phyloP scores from a whole-genome alignment of 495 filamentous ascomycete genomes.

The Podospora tetraspora region DNA sequence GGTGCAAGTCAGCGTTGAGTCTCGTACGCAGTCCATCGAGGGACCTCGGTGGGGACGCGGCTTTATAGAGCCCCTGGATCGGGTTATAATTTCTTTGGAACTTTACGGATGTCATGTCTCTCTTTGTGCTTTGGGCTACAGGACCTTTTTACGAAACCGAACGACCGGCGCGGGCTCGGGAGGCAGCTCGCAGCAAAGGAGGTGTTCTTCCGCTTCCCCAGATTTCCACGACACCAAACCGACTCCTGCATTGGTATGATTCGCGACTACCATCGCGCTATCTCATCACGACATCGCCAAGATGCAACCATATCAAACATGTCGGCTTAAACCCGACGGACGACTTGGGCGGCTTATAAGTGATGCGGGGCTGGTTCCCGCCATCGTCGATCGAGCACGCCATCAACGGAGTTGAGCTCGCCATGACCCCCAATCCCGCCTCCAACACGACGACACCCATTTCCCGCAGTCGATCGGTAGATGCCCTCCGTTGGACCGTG shows the following conservation, averaged over 20 bases:
- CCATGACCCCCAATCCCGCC: conserved; percentile 12
- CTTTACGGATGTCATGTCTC: background rate
- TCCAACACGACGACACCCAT: background rate
- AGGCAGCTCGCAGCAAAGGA: background rate
- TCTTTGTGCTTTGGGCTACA: background rate
- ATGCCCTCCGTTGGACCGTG: background rate
- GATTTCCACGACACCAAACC: background rate
- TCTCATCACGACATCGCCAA: background rate
- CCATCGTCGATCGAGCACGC: conserved; percentile 24
- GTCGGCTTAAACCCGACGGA: background rate
- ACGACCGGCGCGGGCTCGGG: background rate
- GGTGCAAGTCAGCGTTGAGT: background rate
- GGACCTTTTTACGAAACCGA: background rate
- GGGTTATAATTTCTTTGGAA: background rate
- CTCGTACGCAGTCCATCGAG: background rate
- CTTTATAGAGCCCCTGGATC: background rate
- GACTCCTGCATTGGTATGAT: background rate
- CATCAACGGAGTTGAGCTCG: conserved; percentile 19
- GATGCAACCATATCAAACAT: background rate
- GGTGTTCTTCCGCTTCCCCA: background rate
- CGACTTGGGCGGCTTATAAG: background rate
- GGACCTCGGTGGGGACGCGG: background rate
- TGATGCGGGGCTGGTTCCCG: conserved; percentile 9
- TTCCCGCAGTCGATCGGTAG: background rate
- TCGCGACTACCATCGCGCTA: background rate